Base-by-base conservation (phyloP, 805 yeast species). In the Spathaspora boniae region DNA sequence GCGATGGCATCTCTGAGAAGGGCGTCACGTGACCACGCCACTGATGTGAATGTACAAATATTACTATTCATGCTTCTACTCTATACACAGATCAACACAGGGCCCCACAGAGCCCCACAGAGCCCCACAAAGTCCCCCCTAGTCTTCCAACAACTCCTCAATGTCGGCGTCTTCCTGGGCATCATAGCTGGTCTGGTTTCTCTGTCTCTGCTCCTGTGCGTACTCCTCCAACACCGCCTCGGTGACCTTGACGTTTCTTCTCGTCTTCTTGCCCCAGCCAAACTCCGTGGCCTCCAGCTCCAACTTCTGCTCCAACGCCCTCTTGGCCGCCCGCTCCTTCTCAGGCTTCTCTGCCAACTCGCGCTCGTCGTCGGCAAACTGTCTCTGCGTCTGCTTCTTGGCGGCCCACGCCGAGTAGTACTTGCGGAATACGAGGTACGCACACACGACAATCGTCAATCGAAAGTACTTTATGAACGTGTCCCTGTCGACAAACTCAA, bases 181-280 rank as follows among this genome's bases (percentile, higher is more conserved):
- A 31, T 61, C 62, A 38, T 70, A 67, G 17, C 73, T 68, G 24
- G 72, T 68, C 56, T 56, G 74, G 56, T 54, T 60, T 58, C 52
- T 62, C 43, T 46, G 62, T 56, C 66, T 66, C 56, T 60, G 47
- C 32, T 55, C 59, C 15, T 58, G 54, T 30, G 63, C 53, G 11
- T 60, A 53, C 33, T 75, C 71, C 47, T 78, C 77, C 26, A 82
- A 62, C 11, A 72, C 44, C 37, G 74, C 65, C 47, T 79, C 74
- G 47, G 78, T 78, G 40, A 66, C 64, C 55, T 76, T 73, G 27
- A 76, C 76, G 40, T 67, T 68, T 44, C 67, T 65, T 64, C 89
- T 74, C 5, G 89, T 82, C 50, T 72, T 71, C 54, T 83, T 84
- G 37, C 93, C 93, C 87, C 88, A 83, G 19, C 93, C 91, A 66